Base-by-base conservation (phyloP, 768 basidiomycete genomes). In the Lactarius sanguifluus region DNA sequence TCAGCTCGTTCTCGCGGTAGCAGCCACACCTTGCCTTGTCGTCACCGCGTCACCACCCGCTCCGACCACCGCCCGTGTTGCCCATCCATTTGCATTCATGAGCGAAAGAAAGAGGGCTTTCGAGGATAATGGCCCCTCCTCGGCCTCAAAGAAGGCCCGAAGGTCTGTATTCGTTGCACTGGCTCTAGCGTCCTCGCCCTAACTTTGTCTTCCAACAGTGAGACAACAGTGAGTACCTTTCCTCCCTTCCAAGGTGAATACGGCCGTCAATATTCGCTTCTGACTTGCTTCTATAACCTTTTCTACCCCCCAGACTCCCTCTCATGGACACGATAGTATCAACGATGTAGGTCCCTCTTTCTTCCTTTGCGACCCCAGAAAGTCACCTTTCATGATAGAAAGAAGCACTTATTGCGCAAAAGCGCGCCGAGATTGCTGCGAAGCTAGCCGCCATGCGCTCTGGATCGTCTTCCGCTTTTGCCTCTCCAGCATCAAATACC, bases 351-450 rank as follows among this genome's bases (percentile, higher is more conserved):
- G 60, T 38, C 50, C 55, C 41, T 8, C n/a, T 60, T 65, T 23
- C 54, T 72, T 34, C 62, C 59, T 50, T 23, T 8, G 13, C 16
- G 20, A 13, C 38, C 50, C 5, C 38, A 20, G 8, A 52, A 36
- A 41, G n/a, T 32, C 55, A 30, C 61, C 61, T 28, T 62, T 64
- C 60, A 13, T 41, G 41, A 34, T 52, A 67, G 41, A 79, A 80
- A 68, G 84, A 85, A 70, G 89, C 84, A 36, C 83, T 92, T 71
- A 92, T 94, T 62, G 88, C 89, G 25, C 89, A 90, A 77, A 92
- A 91, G 77, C 83, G 88, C 45, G 91, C 92, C 7, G 90, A 94
- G 76, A 88, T 96, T 68, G 83, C 89, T 13, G 93, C 94, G 18
- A 94, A 93, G 75, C 81, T 92, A 28, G 93, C 93, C 2, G 86